Evolutionary conservation across 106 monocot species (phyloP).

Genomic region (Acorus gramineus): DNA sequence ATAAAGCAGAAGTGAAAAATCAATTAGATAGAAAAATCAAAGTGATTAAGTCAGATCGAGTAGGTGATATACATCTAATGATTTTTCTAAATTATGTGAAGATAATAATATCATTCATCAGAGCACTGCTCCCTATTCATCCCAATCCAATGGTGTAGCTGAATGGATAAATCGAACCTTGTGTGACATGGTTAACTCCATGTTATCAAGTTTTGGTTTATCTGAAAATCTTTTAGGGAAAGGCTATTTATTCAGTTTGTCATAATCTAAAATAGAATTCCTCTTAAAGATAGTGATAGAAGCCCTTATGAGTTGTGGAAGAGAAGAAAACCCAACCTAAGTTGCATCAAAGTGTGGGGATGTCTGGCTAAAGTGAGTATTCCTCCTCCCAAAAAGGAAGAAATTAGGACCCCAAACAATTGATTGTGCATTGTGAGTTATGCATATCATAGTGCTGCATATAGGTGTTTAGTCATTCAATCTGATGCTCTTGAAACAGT

Average conservation of each 20-base stretch:
- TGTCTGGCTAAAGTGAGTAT: conserved; percentile 6
- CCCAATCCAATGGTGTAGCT: conserved; percentile 1
- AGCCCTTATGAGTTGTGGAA: conserved; percentile 2
- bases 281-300: conserved; percentile 1
- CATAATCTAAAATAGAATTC: conserved; percentile 1
- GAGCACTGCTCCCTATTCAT: conserved; percentile 4
- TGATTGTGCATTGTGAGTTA: conserved; percentile 5
- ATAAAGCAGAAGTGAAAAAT: conserved; percentile 2
- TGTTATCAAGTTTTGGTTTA: neutral
- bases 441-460: conserved; percentile 3
- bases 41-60: neutral
- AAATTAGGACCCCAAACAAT: conserved; percentile 5
- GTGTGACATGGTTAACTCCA: conserved; percentile 1
- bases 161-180: conserved; percentile 7
- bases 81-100: neutral
- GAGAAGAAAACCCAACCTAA: neutral
- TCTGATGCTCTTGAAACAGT: neutral
- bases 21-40: too few relatives aligned
- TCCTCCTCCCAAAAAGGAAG: conserved; percentile 4
- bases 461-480: conserved; percentile 9
- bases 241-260: neutral
- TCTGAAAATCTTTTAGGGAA: neutral
- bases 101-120: conserved; percentile 8
- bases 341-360: conserved; percentile 3
- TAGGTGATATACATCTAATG: conserved; percentile 1